Evolutionary conservation across 495 filamentous ascomycete genomes (phyloP).

Genomic region (Penicillium robsamsonii): DNA sequence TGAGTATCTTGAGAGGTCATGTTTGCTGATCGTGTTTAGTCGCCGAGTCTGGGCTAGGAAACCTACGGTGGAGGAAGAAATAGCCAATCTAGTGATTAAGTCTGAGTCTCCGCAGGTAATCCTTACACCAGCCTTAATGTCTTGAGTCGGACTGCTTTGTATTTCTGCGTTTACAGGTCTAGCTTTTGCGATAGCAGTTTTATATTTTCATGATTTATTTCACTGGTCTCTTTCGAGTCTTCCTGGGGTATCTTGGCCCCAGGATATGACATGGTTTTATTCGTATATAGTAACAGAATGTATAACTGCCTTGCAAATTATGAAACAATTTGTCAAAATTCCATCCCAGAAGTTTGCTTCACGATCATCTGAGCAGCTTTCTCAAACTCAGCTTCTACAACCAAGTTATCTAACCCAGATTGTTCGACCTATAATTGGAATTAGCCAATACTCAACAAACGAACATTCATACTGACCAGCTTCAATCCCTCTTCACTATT

Average conservation of each 20-base stretch:
- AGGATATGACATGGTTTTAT: background rate
- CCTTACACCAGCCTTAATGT: background rate
- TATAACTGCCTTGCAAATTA: background rate
- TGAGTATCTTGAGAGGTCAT: background rate
- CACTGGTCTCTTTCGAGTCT: background rate
- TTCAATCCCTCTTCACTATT: conserved; percentile 27
- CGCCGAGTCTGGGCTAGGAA: conserved; percentile 22
- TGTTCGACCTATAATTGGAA: conserved; percentile 13
- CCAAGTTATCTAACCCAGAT: conserved; percentile 22
- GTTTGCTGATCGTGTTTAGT: conserved; percentile 5
- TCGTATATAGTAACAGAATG: background rate
- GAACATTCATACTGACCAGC: conserved; percentile 14
- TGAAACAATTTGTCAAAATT: background rate
- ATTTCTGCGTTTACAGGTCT: background rate
- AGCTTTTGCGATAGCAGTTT: too few relatives aligned
- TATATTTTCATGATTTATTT: too few relatives aligned
- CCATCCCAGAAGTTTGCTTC: background rate
- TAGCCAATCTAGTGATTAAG: background rate
- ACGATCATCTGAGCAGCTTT: conserved; percentile 25
- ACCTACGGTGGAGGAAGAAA: conserved; percentile 11
- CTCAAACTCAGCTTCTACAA: conserved; percentile 31
- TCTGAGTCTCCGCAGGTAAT: background rate
- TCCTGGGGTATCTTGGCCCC: background rate
- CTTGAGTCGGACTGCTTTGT: background rate
- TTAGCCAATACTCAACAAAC: background rate